Percentiles rank a stretch among this genome's conserved stretches.
Evolutionary conservation across 768 basidiomycete genomes (phyloP).

Genomic region (Suillus paluster): DNA sequence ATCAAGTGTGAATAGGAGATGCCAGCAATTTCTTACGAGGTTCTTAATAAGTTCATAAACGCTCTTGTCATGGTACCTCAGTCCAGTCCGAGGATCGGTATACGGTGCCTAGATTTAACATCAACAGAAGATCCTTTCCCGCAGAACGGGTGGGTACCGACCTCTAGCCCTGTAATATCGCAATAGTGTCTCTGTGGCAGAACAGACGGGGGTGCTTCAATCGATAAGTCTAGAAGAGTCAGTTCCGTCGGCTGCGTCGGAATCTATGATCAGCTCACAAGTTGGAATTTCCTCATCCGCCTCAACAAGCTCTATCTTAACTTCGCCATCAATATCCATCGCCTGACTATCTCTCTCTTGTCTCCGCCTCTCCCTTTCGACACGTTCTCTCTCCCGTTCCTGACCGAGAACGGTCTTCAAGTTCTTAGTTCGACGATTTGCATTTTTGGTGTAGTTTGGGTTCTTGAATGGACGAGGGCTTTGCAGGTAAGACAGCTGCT

Average conservation of each 20-base stretch:
- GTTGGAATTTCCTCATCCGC: slow-evolving; percentile 64
- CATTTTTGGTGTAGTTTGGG: slow-evolving; percentile 67
- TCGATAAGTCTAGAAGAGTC: slow-evolving; percentile 61
- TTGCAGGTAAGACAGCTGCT: slow-evolving; percentile 75
- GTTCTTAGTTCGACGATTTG: slow-evolving; percentile 76
- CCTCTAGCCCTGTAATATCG: slow-evolving; percentile 87
- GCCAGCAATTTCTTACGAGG: slow-evolving; percentile 49
- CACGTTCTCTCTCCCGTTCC: slow-evolving; percentile 77
- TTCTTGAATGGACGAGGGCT: slow-evolving; percentile 81
- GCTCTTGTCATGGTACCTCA: slow-evolving; percentile 85
- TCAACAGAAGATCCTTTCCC: not conserved
- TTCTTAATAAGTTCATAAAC: slow-evolving; percentile 84
- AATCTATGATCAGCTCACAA: slow-evolving; percentile 51
- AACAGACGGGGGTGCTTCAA: slow-evolving; percentile 85
- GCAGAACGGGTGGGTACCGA: slow-evolving; percentile 26
- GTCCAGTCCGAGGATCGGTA: slow-evolving; percentile 78
- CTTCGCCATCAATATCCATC: slow-evolving; percentile 63
- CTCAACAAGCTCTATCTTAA: slow-evolving; percentile 32
- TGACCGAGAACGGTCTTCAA: slow-evolving; percentile 78
- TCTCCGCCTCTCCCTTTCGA: slow-evolving; percentile 63
- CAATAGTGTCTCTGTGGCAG: slow-evolving; percentile 79
- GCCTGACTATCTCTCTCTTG: slow-evolving; percentile 44
- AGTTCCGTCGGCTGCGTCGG: not conserved
- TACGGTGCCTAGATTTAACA: slow-evolving; percentile 65
- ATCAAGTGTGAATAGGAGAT: not conserved